Evolutionary conservation across 768 basidiomycete species (phyloP), one percentile per base, ranked within the genome.

Genomic region (Cantharellus cinnabarinus): DNA sequence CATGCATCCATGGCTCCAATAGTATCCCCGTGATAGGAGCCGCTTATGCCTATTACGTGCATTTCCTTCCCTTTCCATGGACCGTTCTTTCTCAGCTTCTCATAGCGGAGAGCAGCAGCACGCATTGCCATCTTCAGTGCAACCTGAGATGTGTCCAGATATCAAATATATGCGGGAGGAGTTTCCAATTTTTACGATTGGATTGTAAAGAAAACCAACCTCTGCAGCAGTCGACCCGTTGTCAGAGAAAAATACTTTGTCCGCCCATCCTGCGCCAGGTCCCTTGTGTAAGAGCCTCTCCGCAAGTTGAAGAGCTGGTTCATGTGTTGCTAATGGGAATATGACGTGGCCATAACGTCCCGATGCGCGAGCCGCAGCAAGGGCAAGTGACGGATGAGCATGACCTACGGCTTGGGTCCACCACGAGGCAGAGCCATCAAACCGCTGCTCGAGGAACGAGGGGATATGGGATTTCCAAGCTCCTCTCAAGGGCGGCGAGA

Each of bases 331-430:
- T 63, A 84, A 80, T 4, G 94, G 94, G 68, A 91, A 97, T 75
- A 98, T 89, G 64, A 98, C 91, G 69, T 98, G 94, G 0, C 94
- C 94, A 65, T 97, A 98, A 2, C 94, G 77, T 4, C 94, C 94
- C 15, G 89, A 83, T 3, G 91, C 90, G 41, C 77, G 75, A 2
- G 93, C 91, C 0, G 89, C 93, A 4, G 93, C 89, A 50, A 93
- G 74, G 0, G 87, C 82, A 10, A 95, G 75, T 0, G 79, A 71
- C 0, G 86, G 78, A 63, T 84, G 71, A 5, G 79, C 82, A 65
- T 97, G 94, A 0, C 93, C 94, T 44, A 95, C 70, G 0, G 84
- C 78, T 69, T 98, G 94, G 0, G 91, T 98, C 90, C 94, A 98
- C 94, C 94, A 97, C 5, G 90, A 94, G 0, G 93, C 94, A 0